Evolutionary conservation across 495 filamentous ascomycete genomes (phyloP), one percentile per base, ranked within the genome.

Genomic region (Astrocystis sublimbata): DNA sequence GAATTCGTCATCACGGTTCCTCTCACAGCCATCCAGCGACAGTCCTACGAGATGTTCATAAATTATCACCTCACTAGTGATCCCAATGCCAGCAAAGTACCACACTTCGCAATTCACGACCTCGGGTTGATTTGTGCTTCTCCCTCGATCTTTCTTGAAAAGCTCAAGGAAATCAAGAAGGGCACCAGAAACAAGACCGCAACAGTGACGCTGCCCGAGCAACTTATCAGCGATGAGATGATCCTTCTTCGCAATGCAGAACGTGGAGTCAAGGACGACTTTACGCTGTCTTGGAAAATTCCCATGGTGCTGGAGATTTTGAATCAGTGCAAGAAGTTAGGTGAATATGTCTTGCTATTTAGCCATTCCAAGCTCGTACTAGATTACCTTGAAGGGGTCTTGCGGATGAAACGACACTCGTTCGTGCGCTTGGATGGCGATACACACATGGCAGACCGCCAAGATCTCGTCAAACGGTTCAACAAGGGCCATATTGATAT

Each of bases 1-100:
- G 93, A 98, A 66, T 97, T 96, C 68, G 79, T 96, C 36, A 80
- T 97, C 41, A 86, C 78, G 0, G 78, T 96, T 7, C 82, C 88
- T 5, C 69, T 94, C 31, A 92, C 90, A 0, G 59, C 74, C 1
- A n/a, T 89, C 0, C 93, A 97, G 71, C 72, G 68, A 31, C 58
- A 77, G 5, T 78, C 85, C 0, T 97, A 97, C 71, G 72, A 82
- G 54, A 62, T 73, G 1, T 93, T 85, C 71, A 76, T 90, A 17
- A 31, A n/a, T 2, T 66, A 64, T 31, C 70, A 74, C 19, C 50
- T 57, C 2, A 38, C 50, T 3, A 35, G 62, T 23, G 28, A 45
- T 0, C 28, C 43, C 15, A 4, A 74, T 59, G 1, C 35, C 85
- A 15, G 81, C 78, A 77, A 63, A 17, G 54, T 58, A 30, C 61